Conservation (phyloP, 345 rosid species). For the Gossypium bickii region DNA sequence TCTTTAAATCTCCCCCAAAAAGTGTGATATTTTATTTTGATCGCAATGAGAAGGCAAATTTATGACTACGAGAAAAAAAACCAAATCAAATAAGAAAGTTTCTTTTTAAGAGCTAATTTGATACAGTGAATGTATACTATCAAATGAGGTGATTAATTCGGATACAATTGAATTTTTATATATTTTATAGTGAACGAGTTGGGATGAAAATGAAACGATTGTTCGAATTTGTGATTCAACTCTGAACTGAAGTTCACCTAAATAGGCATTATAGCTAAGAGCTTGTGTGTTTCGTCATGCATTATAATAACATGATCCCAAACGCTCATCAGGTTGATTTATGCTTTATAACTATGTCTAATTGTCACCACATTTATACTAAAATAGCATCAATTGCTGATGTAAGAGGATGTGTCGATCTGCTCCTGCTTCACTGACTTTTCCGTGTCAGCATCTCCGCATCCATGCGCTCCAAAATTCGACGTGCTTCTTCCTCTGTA, state of each 20-base stretch:
- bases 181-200: too few relatives aligned
- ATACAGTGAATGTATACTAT: too few relatives aligned
- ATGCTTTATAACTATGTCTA: neutral
- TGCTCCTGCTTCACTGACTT: conserved; percentile 47
- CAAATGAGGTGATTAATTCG: too few relatives aligned
- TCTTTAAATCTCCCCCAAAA: too few relatives aligned
- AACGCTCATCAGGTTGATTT: neutral
- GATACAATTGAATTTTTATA: too few relatives aligned
- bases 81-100: too few relatives aligned
- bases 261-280: neutral
- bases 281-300: neutral
- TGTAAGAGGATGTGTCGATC: neutral
- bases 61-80: too few relatives aligned
- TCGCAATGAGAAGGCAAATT: too few relatives aligned
- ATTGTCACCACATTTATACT: neutral
- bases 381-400: neutral
- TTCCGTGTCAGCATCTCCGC: conserved; percentile 71
- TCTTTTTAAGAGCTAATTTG: too few relatives aligned
- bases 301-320: neutral
- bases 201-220: too few relatives aligned
- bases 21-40: too few relatives aligned
- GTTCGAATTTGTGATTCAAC: too few relatives aligned
- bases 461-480: conserved; percentile 79
- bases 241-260: neutral
- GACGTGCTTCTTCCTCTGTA: conserved; percentile 75